These are phyloP conservation scores for Penicillium tannophilum DNA, from an alignment of 495 filamentous ascomycete species.

Conservation along the genomic window DNA sequence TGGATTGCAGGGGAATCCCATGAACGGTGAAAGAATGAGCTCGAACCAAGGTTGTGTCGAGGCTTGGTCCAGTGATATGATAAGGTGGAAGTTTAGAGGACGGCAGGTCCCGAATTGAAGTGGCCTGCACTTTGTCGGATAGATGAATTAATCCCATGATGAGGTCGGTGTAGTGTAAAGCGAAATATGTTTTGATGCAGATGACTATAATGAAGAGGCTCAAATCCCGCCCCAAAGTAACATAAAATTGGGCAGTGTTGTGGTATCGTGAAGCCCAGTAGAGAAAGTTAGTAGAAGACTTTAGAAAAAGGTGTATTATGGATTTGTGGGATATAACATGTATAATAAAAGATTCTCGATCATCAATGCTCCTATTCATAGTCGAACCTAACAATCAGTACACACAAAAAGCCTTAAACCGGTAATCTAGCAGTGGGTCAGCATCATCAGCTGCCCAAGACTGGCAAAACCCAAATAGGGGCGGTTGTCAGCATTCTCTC, in stretches of 20 bases:
- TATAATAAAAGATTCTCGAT: not conserved
- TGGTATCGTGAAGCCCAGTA: not conserved
- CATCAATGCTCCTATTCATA: not conserved
- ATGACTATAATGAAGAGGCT: not conserved
- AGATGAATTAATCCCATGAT: slow-evolving; percentile 3
- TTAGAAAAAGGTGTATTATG: not conserved
- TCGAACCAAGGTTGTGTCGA: not conserved
- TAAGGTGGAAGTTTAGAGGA: not conserved
- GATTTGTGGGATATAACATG: not conserved
- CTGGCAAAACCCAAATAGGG: not conserved
- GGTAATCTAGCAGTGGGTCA: not conserved
- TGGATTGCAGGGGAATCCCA: not conserved
- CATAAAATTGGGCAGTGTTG: not conserved
- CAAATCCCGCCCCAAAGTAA: not conserved
- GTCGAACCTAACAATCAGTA: not conserved
- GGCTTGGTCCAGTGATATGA: not conserved
- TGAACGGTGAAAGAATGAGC: not conserved
- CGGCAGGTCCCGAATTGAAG: not conserved
- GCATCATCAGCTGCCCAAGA: not conserved
- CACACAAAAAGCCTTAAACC: not conserved
- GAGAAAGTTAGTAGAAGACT: not conserved
- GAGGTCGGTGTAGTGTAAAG: not conserved
- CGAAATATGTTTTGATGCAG: not conserved
- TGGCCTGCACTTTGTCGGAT: not conserved
- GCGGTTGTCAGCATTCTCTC: not conserved